Evolutionary conservation across 345 rosid species (phyloP).

Genomic region (Conringia planisiliqua): DNA sequence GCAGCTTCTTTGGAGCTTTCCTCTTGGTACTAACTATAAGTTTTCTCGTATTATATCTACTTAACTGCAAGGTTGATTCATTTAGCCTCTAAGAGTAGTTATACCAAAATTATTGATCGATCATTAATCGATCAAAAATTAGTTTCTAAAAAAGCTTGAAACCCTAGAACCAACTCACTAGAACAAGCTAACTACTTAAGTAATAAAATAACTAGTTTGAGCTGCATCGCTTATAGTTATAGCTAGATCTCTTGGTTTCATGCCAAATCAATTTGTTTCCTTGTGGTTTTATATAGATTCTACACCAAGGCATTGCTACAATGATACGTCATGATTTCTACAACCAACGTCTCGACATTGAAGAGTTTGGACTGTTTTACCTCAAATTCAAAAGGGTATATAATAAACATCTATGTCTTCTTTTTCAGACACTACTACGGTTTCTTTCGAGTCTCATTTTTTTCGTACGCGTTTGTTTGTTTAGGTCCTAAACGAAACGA

Average conservation of each 20-base stretch:
- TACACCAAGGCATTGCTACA: slow-evolving; percentile 29
- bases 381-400: slow-evolving; percentile 24
- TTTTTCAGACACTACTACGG: neutral
- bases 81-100: neutral
- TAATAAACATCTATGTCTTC: neutral
- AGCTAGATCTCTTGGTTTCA: neutral
- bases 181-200: neutral
- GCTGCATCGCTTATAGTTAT: neutral
- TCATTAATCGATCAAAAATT: neutral
- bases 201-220: neutral
- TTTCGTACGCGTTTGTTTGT: neutral
- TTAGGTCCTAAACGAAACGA: slow-evolving; percentile 26
- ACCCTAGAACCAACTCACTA: neutral
- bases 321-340: slow-evolving; percentile 31
- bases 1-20: slow-evolving; percentile 36
- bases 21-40: slow-evolving; percentile 20
- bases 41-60: neutral
- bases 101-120: neutral
- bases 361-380: slow-evolving; percentile 27
- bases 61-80: neutral
- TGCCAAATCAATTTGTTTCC: neutral
- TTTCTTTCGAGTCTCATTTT: neutral
- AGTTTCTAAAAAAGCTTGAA: neutral
- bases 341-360: slow-evolving; percentile 21
- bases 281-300: slow-evolving; percentile 12